Evolutionary conservation across 2,329 filamentous ascomycete genomes (phyloP).

Genomic region (Aureobasidium sp.): DNA sequence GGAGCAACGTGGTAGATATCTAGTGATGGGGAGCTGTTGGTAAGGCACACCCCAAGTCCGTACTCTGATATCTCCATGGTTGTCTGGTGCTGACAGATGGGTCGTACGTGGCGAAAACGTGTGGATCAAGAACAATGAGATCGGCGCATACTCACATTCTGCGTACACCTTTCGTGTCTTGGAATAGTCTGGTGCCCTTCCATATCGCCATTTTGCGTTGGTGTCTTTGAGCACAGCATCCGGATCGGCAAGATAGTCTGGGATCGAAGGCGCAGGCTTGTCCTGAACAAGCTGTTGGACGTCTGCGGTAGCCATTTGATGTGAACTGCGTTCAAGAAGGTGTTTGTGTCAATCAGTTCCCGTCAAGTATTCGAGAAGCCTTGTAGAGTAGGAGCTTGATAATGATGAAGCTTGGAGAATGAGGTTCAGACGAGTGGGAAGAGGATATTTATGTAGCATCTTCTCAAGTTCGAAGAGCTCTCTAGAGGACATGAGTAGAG

Average conservation of each 20-base stretch:
- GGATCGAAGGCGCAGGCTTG: constrained; percentile 32
- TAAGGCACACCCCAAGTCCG: neutral
- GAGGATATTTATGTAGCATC: neutral
- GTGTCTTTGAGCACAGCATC: constrained; percentile 49
- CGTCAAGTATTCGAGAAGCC: neutral
- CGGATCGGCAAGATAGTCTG: constrained; percentile 51
- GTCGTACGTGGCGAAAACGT: neutral
- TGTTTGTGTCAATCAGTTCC: neutral
- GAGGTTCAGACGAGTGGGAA: neutral
- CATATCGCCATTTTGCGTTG: constrained; percentile 51
- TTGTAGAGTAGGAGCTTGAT: neutral
- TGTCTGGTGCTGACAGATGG: neutral
- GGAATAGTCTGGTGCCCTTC: constrained; percentile 52
- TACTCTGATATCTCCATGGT: neutral
- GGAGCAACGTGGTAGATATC: neutral
- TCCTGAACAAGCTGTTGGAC: constrained; percentile 17
- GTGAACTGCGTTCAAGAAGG: neutral
- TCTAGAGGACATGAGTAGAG: neutral
- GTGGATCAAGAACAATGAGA: neutral
- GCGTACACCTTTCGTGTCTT: constrained; percentile 53
- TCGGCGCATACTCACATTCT: constrained; percentile 40
- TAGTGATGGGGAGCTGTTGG: neutral
- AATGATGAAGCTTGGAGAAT: neutral
- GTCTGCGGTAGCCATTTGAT: constrained; percentile 22
- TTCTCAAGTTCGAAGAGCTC: neutral